Conservation (phyloP, 805 yeast genomes). For the Candida multigemmis region DNA sequence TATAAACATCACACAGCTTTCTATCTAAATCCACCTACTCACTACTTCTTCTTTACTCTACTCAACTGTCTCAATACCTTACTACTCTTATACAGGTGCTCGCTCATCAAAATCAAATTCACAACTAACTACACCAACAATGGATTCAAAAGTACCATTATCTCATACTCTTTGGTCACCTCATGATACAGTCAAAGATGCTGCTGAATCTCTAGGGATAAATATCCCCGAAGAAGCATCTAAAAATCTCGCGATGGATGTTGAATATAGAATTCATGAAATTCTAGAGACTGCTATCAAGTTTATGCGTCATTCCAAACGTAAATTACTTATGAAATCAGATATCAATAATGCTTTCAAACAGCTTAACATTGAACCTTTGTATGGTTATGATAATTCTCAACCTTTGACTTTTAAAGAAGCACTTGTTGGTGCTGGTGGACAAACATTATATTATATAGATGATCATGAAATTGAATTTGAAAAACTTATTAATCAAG, state of each 20-base stretch:
- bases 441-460: constrained; percentile 86
- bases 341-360: constrained; percentile 78
- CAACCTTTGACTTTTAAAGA: constrained; percentile 74
- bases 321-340: constrained; percentile 69
- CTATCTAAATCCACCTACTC: too few relatives aligned
- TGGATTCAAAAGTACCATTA: constrained; percentile 42
- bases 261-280: constrained; percentile 95
- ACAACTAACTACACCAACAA: too few relatives aligned
- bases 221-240: constrained; percentile 86
- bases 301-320: constrained; percentile 89
- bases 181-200: constrained; percentile 92
- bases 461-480: constrained; percentile 92
- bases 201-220: constrained; percentile 86
- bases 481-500: constrained; percentile 87
- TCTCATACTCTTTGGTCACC: constrained; percentile 97
- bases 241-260: constrained; percentile 94
- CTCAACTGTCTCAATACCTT: too few relatives aligned
- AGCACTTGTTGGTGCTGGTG: constrained; percentile 76
- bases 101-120: too few relatives aligned
- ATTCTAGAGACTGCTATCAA: constrained; percentile 92
- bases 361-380: constrained; percentile 85
- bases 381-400: constrained; percentile 75
- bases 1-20: constrained; percentile 1
- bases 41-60: too few relatives aligned
- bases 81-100: too few relatives aligned